Base-by-base conservation (phyloP, 805 yeast genomes). In the Tetrapisispora arboricola region DNA sequence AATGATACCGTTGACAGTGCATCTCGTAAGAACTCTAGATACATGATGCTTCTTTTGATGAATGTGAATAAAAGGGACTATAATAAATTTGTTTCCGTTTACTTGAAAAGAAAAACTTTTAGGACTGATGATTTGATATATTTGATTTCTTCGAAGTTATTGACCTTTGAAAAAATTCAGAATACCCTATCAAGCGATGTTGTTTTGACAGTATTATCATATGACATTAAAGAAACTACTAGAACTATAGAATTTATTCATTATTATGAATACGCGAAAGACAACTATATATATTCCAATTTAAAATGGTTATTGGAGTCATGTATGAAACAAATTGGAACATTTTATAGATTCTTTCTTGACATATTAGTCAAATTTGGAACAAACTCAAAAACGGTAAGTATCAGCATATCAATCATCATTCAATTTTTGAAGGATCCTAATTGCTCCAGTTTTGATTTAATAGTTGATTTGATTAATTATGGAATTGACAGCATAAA, bases 41-140 rank as follows among this genome's bases (percentile, higher is more conserved):
- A 43, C 13, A 49, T 46, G 32, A 38, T 60, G 31, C 35, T 51
- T 13, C 40, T 55, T 10, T 44, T 59, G 19, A 54, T 50, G 51
- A 38, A 42, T 13, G 39, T 51, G 1, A 50, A 49, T 30, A 28
- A 27, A 8, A 46, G 52, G 29, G 63, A 60, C 10, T 58, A 60
- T 38, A 54, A 50, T 35, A 60, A 59, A 31, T 56, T 53, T 36
- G 49, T 59, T 55, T 50, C 63, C 1, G 49, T 60, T 13, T 58
- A 47, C 38, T 44, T 60, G 34, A 60, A 59, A 36, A 48, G 63
- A 21, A 57, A 54, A 41, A 49, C 48, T 39, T 56, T 54, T 26
- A 45, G 47, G 11, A 32, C 42, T 10, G 39, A 41, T 7, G 54
- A 54, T 29, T 44, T 60, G 28, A 36, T 53, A 8, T 34, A 42